Evolutionary conservation across 371 early-diverging fungal genomes (phyloP), one percentile per base, ranked within the genome.

Genomic region (Dichotomocladium elegans): DNA sequence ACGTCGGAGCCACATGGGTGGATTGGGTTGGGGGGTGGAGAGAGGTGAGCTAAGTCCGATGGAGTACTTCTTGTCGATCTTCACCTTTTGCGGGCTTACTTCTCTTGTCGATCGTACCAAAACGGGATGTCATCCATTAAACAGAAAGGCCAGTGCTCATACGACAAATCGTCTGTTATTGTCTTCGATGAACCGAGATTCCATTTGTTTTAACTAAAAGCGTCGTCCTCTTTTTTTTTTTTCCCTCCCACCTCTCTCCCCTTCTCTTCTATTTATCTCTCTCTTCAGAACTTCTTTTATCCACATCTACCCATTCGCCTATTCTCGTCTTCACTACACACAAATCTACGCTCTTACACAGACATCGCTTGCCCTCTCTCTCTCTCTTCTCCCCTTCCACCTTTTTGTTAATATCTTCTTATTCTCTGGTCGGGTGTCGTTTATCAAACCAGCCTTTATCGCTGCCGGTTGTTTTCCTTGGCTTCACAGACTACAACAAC

Each of bases 261-360:
- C 26, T 22, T 47, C 55, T 31, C 9, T 52, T 47, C 47, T 55
- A 14, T 26, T 51, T 29, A 41, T 41, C 25, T 24, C 21, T 37
- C 4, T 19, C 19, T 1, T 17, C 4, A 8, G 10, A 8, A 10
- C 33, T 14, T 5, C 30, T 28, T 22, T 37, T 37, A 37, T 21
- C n/a, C 12, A 7, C 37, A 37, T 37, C n/a, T 37, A 17, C 37
- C 1, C 21, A 37, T 21, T 37, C 37, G 37, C 37, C 37, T 17
- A 22, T 10, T 47, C 30, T 27, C 51, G 19, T 33, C 33, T 41
- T 41, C 48, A 19, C 37, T 46, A 19, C n/a, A n/a, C n/a, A n/a
- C n/a, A n/a, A n/a, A n/a, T n/a, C n/a, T n/a, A n/a, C n/a, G n/a
- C n/a, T n/a, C n/a, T n/a, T n/a, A n/a, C n/a, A n/a, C n/a, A n/a